Evolutionary conservation across 768 basidiomycete genomes (phyloP), one percentile per base, ranked within the genome.

Genomic region (Tulasnella sp.): DNA sequence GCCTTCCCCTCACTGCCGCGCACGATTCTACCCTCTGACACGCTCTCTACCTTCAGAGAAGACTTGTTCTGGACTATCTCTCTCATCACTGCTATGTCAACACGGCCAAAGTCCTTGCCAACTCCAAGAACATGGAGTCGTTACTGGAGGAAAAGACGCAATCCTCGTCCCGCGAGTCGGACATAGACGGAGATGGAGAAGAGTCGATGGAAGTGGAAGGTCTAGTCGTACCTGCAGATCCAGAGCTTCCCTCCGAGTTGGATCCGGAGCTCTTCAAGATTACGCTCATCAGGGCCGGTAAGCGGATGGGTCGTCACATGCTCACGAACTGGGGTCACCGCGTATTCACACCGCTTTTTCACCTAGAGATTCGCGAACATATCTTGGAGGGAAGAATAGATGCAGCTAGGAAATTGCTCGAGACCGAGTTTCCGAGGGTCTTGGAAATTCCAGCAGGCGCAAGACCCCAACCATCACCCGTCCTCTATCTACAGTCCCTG

Each of bases 321-420:
- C 31, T 34, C 8, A 38, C 64, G 6, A n/a, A 31, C 52, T 58
- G 11, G n/a, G 37, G 9, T 17, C 40, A 29, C 25, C 11, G 39
- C 31, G 25, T 45, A 40, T 37, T 45, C 31, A 77, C 58, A n/a
- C 67, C n/a, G 19, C 36, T 25, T 38, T 7, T 19, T 34, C 34
- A 25, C 1, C 39, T 77, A 97, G 96, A 88, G 64, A 91, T 96
- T 69, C 87, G 89, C 74, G 84, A 82, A 54, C 84, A 87, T 79
- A 90, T 97, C 34, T 87, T 96, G 11, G 87, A 87, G 0, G 96
- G 96, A 17, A 86, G 86, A n/a, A 88, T 96, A 45, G 87, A 89
- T 74, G 87, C 90, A 36, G 93, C 94, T 2, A 89, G 87, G 17
- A 84, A 83, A 2, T 84, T 91, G 22, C 85, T 97, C 52, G 87